Percentiles rank a stretch among this genome's conserved stretches.
These are phyloP conservation scores for Sugiyamaella paludigena DNA, from an alignment of 1,139 yeast species.

Conservation along the genomic window DNA sequence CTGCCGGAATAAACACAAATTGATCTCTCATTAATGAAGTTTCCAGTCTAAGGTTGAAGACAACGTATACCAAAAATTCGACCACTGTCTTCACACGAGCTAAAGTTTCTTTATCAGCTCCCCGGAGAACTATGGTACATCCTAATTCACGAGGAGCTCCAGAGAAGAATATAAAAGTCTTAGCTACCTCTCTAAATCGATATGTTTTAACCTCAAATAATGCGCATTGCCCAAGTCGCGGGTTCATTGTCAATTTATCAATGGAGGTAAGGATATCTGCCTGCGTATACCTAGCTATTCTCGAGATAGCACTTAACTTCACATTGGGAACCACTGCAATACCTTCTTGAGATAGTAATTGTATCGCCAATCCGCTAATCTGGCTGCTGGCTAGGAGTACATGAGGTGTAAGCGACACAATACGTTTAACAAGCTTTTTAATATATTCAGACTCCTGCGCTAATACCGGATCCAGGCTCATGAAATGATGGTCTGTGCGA, in stretches of 20 bases:
- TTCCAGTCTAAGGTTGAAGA: constrained; percentile 76
- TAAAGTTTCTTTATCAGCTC: constrained; percentile 57
- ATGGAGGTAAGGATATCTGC: constrained; percentile 76
- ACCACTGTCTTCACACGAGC: constrained; percentile 72
- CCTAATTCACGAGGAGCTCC: constrained; percentile 79
- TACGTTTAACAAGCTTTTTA: constrained; percentile 74
- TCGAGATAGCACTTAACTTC: constrained; percentile 77
- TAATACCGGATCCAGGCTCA: constrained; percentile 77
- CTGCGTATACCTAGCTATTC: constrained; percentile 75
- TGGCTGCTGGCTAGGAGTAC: constrained; percentile 77
- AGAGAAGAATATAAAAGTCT: constrained; percentile 71
- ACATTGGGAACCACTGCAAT: constrained; percentile 76
- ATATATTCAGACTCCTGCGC: constrained; percentile 88
- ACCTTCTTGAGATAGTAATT: constrained; percentile 69
- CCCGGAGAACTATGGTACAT: constrained; percentile 78
- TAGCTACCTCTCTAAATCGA: constrained; percentile 50
- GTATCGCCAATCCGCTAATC: constrained; percentile 80
- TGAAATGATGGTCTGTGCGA: constrained; percentile 63
- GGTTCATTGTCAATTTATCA: constrained; percentile 58
- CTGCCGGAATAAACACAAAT: constrained; percentile 49
- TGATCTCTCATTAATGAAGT: constrained; percentile 77
- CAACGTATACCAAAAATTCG: constrained; percentile 75
- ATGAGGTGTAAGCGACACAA: constrained; percentile 74
- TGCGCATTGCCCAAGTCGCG: constrained; percentile 70
- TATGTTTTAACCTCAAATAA: constrained; percentile 69